Conservation (phyloP, 148 eudicot genomes). For the Chenopodium suecicum region DNA sequence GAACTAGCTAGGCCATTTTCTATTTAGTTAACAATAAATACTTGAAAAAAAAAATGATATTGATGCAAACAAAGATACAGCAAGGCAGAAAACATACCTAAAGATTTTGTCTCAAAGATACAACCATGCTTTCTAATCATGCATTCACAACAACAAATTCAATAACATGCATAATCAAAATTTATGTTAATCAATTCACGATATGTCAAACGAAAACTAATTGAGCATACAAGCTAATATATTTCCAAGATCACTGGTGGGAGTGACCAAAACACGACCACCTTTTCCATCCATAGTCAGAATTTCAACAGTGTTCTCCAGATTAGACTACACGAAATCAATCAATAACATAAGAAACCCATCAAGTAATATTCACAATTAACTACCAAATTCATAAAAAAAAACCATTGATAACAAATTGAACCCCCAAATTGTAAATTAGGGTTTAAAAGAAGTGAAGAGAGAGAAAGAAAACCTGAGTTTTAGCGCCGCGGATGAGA, state of each 20-base stretch:
- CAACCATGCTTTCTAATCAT: not conserved
- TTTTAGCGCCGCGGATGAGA: slow-evolving; percentile 92
- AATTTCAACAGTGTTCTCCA: slow-evolving; percentile 94
- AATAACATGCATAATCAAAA: not conserved
- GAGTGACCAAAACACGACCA: slow-evolving; percentile 96
- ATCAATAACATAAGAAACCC: too few relatives aligned
- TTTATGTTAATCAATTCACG: not conserved
- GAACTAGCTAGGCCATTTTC: too few relatives aligned
- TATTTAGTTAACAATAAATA: too few relatives aligned
- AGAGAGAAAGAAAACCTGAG: slow-evolving; percentile 48
- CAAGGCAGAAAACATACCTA: too few relatives aligned
- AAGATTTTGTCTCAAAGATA: too few relatives aligned
- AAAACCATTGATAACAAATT: not conserved
- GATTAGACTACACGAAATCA: slow-evolving; percentile 63
- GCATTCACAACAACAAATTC: not conserved
- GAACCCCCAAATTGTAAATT: not conserved
- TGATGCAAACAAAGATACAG: too few relatives aligned
- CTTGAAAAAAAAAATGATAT: too few relatives aligned
- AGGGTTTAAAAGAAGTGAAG: slow-evolving; percentile 14
- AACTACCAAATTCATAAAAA: not conserved
- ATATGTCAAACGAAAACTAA: slow-evolving; percentile 33
- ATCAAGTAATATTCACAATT: not conserved
- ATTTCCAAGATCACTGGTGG: slow-evolving; percentile 95
- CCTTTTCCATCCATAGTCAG: slow-evolving; percentile 98
- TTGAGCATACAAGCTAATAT: slow-evolving; percentile 96